Conservation (phyloP, 2,329 filamentous ascomycete genomes). For the Aspergillus sp. region DNA sequence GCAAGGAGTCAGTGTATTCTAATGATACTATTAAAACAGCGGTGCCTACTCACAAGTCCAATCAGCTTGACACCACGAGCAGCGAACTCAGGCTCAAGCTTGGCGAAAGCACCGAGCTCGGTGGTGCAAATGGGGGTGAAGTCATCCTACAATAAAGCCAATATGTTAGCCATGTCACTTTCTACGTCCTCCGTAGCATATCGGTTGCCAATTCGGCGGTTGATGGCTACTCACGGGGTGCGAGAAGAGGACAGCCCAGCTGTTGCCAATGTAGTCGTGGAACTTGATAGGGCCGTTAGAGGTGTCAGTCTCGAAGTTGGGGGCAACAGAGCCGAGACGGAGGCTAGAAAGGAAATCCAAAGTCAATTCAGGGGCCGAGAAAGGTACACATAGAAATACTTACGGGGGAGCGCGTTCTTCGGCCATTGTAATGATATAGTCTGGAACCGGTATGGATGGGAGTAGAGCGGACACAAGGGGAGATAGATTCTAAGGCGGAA, state of each 20-base stretch:
- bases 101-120: slow-evolving; percentile 90
- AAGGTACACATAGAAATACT: slow-evolving; percentile 18
- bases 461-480: neutral
- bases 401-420: slow-evolving; percentile 45
- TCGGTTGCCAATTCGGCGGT: neutral
- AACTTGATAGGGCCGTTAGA: slow-evolving; percentile 68
- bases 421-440: slow-evolving; percentile 38
- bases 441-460: slow-evolving; percentile 2
- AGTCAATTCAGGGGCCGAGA: slow-evolving; percentile 12
- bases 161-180: neutral
- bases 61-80: slow-evolving; percentile 89
- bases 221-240: slow-evolving; percentile 54
- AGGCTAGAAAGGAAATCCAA: slow-evolving; percentile 41
- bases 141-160: slow-evolving; percentile 51
- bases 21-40: neutral
- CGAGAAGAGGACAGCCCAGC: slow-evolving; percentile 70
- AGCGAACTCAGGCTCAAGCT: slow-evolving; percentile 84
- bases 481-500: neutral
- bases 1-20: slow-evolving; percentile 2
- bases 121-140: slow-evolving; percentile 97
- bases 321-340: slow-evolving; percentile 65
- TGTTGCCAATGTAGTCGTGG: slow-evolving; percentile 70
- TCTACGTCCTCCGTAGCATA: neutral
- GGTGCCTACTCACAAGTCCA: slow-evolving; percentile 57
- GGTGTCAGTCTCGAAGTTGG: slow-evolving; percentile 69